Evolutionary conservation across 2,329 filamentous ascomycete genomes (phyloP), one percentile per base, ranked within the genome.

Genomic region (Elsinoe necatrix): DNA sequence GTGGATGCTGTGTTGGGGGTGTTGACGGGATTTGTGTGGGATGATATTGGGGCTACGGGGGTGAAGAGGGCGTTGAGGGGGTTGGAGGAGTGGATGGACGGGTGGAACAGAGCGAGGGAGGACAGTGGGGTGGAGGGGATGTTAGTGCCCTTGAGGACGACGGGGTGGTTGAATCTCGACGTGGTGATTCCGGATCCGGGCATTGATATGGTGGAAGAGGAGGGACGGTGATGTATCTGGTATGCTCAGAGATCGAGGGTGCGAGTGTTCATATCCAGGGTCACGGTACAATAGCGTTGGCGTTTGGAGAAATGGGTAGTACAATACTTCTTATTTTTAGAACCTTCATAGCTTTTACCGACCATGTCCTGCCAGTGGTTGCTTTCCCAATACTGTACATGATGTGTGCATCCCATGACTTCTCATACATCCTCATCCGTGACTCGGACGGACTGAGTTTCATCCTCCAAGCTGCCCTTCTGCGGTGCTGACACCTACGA

Each of bases 21-120:
- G 3, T 72, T 90, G 31, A 97, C 93, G 0, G 88, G 92, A 20
- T 98, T 91, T 88, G 66, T 97, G 31, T 97, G 90, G 89, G 93
- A 98, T 58, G 92, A 97, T 67, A 65, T 92, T 20, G 90, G 92
- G 1, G 72, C 89, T 34, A 87, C 87, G 2, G 83, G 80, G 7
- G 80, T 86, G 58, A 97, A 97, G 74, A 75, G 77, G 20, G 80
- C 84, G 56, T 70, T 95, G 45, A 80, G 77, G 56, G 77, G 74
- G 8, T 73, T 96, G 16, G 93, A 98, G 72, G 71, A 70, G 35
- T 95, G 88, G 83, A 80, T 98, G 55, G 87, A 95, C 61, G 79
- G 83, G 58, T 96, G 92, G 91, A 98, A 98, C 68, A 68, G 69
- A 7, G 81, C 88, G 60, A 71, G 77, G 8, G 79, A 79, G 25